Base-by-base conservation (phyloP, 164 flowering plant species). In the Macadamia tetraphylla region DNA sequence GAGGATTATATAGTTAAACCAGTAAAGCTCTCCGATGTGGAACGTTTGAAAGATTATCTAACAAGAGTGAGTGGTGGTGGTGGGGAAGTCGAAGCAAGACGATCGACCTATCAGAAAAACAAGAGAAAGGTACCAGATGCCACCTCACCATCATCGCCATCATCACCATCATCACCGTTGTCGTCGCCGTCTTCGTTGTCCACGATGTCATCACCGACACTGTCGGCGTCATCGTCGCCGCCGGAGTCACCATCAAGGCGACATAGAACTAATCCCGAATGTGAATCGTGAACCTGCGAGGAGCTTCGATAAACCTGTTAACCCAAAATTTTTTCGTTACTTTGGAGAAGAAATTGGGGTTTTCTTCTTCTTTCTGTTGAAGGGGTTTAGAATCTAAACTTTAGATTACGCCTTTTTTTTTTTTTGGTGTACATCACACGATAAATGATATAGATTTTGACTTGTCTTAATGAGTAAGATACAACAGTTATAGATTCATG, bases 1-100 rank as follows among this genome's bases (percentile, higher is more conserved):
- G 88, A 85, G 76, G 92, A 87, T 51, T 87, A 81, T 71, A 81
- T 87, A 64, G 81, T 87, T 63, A 87, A 87, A 75, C 92, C 92
- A 10, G 88, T 87, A 67, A 86, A 87, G 67, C 62, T 84, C 46
- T 73, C 88, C 0, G 89, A 86, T 68, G 87, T 87, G 46, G 71
- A 83, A 62, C 71, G 88, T 7, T 60, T 87, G 58, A 82, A 73
- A 63, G 76, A 80, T 58, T 84, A 74, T 79, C 75, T 84, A 82
- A 71, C 44, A 44, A 76, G 78, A 23, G 87, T 35, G 40, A 35
- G 40, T 5, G 3, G 40, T 35, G 75, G 63, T 14, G 58, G 67
- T 49, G 32, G 49, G 1, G 63, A 52, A 7, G 67, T 3, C n/a
- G 69, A 74, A 69, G 64, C 63, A 9, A 66, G 55, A 35, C 40